A percentile compares a stretch with the other conserved stretches of the same genome.
Evolutionary conservation across 495 filamentous ascomycete species (phyloP).

Genomic region (Rostrohypoxylon terebratum): DNA sequence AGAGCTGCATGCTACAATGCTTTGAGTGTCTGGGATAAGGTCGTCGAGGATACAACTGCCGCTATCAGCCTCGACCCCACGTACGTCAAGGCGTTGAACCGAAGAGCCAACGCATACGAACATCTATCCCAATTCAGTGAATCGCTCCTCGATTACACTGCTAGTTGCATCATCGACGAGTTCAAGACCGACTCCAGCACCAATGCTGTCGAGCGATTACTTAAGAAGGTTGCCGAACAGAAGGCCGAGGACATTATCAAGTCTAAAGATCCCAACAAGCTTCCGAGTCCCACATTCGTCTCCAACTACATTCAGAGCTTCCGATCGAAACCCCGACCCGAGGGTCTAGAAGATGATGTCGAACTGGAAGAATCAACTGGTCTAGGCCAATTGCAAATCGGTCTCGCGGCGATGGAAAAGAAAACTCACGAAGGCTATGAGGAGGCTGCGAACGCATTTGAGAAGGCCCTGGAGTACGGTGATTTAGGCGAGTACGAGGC

Average conservation of each 20-base stretch:
- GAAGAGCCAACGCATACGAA: conserved; percentile 95
- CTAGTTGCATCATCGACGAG: conserved; percentile 97
- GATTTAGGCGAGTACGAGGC: conserved; percentile 85
- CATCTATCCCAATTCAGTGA: conserved; percentile 90
- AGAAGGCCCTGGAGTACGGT: conserved; percentile 83
- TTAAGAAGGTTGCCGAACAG: conserved; percentile 96
- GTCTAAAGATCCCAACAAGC: conserved; percentile 69
- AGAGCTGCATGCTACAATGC: conserved; percentile 97
- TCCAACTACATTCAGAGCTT: conserved; percentile 99
- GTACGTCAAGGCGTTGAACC: conserved; percentile 97
- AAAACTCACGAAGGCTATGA: conserved; percentile 92
- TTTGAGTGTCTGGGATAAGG: conserved; percentile 90
- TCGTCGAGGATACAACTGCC: conserved; percentile 95
- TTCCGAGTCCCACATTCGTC: conserved; percentile 95
- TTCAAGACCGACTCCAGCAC: conserved; percentile 92
- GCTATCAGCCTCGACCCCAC: conserved; percentile 91
- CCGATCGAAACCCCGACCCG: conserved; percentile 79
- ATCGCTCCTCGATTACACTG: conserved; percentile 95
- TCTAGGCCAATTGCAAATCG: conserved; percentile 84
- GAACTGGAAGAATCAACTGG: conserved; percentile 83
- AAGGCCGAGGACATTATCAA: conserved; percentile 90
- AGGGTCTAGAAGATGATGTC: conserved; percentile 81
- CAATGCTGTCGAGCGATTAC: conserved; percentile 86
- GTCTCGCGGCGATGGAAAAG: conserved; percentile 80
- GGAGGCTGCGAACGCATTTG: conserved; percentile 84